Evolutionary conservation across 2,329 filamentous ascomycete species (phyloP).

Genomic region (Ascochyta lentis): DNA sequence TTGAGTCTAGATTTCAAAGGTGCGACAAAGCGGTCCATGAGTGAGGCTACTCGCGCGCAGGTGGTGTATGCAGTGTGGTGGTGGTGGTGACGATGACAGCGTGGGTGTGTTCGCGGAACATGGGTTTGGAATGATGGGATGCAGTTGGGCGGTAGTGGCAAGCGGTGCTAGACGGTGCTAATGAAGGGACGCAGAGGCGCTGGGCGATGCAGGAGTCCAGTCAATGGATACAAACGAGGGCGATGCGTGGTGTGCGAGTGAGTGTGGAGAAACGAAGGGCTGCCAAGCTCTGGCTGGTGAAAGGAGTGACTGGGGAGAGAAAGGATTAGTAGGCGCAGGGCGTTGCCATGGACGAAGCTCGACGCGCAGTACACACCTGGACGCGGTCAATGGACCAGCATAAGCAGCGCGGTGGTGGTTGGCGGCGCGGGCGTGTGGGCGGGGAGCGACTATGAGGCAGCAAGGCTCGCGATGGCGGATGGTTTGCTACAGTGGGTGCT

Average conservation of each 20-base stretch:
- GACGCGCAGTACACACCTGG: conserved; percentile 32
- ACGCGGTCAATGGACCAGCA: conserved; percentile 42
- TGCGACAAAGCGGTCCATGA: conserved; percentile 41
- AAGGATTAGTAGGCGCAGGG: not conserved
- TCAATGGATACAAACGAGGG: conserved; percentile 42
- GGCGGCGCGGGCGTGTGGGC: conserved; percentile 13
- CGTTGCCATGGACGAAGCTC: not conserved
- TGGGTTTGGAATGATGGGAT: conserved; percentile 36
- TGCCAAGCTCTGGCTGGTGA: conserved; percentile 46
- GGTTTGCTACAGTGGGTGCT: conserved; percentile 18
- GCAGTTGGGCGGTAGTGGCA: conserved; percentile 34
- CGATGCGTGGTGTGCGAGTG: conserved; percentile 30
- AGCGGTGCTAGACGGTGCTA: conserved; percentile 21
- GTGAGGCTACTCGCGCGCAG: conserved; percentile 26
- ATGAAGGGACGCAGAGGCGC: conserved; percentile 43
- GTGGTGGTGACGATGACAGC: conserved; percentile 17
- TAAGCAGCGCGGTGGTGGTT: conserved; percentile 29
- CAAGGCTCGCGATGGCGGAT: conserved; percentile 17
- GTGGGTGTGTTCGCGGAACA: conserved; percentile 30
- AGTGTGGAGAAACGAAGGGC: conserved; percentile 51
- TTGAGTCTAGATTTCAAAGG: conserved; percentile 35
- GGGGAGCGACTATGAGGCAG: conserved; percentile 22
- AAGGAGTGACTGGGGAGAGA: conserved; percentile 13
- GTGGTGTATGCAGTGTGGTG: conserved; percentile 26
- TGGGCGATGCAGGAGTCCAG: conserved; percentile 40